Evolutionary conservation across 768 basidiomycete species (phyloP).

Genomic region (Ramaria rubella): DNA sequence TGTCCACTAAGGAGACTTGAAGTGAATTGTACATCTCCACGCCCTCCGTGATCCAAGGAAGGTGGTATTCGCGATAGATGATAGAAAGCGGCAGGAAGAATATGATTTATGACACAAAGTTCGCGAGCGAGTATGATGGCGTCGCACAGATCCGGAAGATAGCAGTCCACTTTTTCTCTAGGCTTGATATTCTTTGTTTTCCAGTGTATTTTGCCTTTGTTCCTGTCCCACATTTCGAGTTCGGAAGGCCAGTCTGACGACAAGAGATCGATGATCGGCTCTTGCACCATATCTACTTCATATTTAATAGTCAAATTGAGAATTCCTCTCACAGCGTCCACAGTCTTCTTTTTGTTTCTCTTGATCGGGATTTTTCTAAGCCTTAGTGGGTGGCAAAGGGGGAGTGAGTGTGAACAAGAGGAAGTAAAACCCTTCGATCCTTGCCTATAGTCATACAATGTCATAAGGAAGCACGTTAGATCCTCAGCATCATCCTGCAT

Average conservation of each 20-base stretch:
- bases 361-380: background rate
- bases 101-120: slow-evolving; percentile 30
- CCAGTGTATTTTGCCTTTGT: background rate
- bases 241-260: slow-evolving; percentile 57
- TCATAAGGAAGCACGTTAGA: slow-evolving; percentile 20
- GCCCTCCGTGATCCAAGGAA: no score
- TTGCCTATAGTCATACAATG: slow-evolving; percentile 20
- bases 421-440: background rate
- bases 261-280: slow-evolving; percentile 9
- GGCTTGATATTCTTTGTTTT: slow-evolving; percentile 39
- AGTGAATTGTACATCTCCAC: no score
- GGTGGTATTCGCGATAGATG: slow-evolving; percentile 39
- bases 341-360: background rate
- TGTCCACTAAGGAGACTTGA: no score
- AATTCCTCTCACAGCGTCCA: slow-evolving; percentile 2
- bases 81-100: slow-evolving; percentile 47
- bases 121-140: slow-evolving; percentile 40
- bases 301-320: slow-evolving; percentile 13
- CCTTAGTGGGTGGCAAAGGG: no score
- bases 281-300: slow-evolving; percentile 6
- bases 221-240: slow-evolving; percentile 56
- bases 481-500: slow-evolving; percentile 26
- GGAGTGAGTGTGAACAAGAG: background rate
- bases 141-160: slow-evolving; percentile 58
- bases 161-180: slow-evolving; percentile 27